These are phyloP conservation scores for Talaromyces funiculosus DNA, from an alignment of 2,329 filamentous ascomycete genomes.

Conservation along the genomic window DNA sequence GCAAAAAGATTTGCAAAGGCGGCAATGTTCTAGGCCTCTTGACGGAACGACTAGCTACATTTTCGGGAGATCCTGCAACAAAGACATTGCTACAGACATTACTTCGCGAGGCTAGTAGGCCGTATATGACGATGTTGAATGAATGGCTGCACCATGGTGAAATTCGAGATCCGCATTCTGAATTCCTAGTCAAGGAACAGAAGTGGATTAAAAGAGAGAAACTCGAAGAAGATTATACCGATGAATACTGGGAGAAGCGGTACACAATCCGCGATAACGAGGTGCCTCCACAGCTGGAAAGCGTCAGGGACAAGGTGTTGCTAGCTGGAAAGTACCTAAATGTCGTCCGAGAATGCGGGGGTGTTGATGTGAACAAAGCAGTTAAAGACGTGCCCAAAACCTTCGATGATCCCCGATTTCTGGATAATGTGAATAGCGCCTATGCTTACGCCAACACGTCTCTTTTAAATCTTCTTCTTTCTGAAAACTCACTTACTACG, in stretches of 20 bases:
- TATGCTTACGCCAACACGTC: conserved; percentile 96
- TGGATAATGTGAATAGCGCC: conserved; percentile 92
- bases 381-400: conserved; percentile 83
- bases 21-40: conserved; percentile 86
- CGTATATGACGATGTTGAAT: conserved; percentile 97
- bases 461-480: conserved; percentile 81
- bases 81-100: conserved; percentile 74
- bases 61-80: conserved; percentile 90
- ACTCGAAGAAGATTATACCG: conserved; percentile 92
- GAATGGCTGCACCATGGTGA: conserved; percentile 96
- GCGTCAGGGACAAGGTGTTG: conserved; percentile 87
- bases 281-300: conserved; percentile 84
- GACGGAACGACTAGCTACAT: conserved; percentile 74
- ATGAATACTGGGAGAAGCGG: conserved; percentile 97
- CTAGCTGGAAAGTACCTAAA: conserved; percentile 97
- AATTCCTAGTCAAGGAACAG: conserved; percentile 93
- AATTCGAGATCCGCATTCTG: conserved; percentile 87
- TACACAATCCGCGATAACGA: conserved; percentile 92
- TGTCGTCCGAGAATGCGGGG: conserved; percentile 93
- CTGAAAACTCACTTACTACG: conserved; percentile 83
- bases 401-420: conserved; percentile 84
- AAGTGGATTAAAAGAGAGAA: conserved; percentile 89
- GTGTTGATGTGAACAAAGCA: conserved; percentile 85
- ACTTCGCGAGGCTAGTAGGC: conserved; percentile 79
- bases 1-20: conserved; percentile 94